Base-by-base conservation (phyloP, 164 flowering plant species). In the Tinospora cordifolia region DNA sequence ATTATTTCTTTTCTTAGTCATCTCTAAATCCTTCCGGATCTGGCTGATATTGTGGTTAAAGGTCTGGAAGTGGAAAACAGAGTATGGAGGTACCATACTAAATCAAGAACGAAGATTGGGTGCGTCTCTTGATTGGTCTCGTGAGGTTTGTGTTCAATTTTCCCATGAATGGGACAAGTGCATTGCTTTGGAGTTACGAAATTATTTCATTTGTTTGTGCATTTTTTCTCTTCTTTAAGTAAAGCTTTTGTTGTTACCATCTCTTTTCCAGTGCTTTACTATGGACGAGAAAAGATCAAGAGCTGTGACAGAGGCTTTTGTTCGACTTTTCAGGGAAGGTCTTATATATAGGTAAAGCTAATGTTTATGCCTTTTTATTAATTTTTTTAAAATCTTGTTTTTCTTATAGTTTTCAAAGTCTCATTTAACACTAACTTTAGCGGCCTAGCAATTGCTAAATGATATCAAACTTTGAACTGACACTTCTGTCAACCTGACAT, bases 41-140 rank as follows among this genome's bases (percentile, higher is more conserved):
- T 74, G 54, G 27, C 67, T 65, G 19, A 64, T 70, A 47, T 76
- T 74, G 38, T 72, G 62, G 30, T 73, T 36, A 22, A 74, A 94
- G 99, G 99, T 95, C 8, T 95, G 99, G 99, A 83, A 87, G 10
- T 95, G 99, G 99, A 95, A 92, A 81, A 74, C 87, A 64, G 82
- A 89, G 73, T 82, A 90, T 79, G 99, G 98, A 39, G 89, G 96
- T 57, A 87, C 88, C 27, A 95, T 95, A 65, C 75, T 95, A 65
- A 77, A 78, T 73, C 99, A 92, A 77, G 84, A 77, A 65, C 88
- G 98, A 4, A 83, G 97, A 15, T 68, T 95, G 66, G 99, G 97
- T 73, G 90, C 90, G n/a, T 89, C 99, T 76, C 89, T 92, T 73
- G 99, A 95, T 77, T 95, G 99, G 99, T 86, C 99, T 5, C 98